Evolutionary conservation across 345 rosid species (phyloP), one percentile per base, ranked within the genome.

Genomic region (Linum trigynum): DNA sequence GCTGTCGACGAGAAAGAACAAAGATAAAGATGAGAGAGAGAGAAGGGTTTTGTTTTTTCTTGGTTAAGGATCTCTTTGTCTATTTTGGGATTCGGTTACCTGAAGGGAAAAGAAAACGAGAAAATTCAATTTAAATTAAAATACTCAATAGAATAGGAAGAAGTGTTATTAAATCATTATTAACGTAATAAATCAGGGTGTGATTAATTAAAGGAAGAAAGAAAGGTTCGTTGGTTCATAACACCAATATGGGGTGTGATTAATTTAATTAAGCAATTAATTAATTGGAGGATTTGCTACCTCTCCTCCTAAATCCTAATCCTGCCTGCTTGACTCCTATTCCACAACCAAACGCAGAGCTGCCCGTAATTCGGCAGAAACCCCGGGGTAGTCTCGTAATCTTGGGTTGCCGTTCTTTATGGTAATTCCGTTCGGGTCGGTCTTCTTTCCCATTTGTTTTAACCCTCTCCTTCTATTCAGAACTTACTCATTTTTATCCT

Each of bases 31-130:
- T 41, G 9, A 41, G 45, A 41, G 45, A 8, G 9, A 8, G 9
- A 8, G 45, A 41, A 8, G 45, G 9, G 5, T 0, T 41, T 4
- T 41, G 5, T 41, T 41, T 41, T 41, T 41, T 8, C 9, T 41
- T 23, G 45, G 45, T 48, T 48, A 9, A 48, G 45, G 45, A 41
- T 41, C 11, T 48, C 9, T 48, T 48, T 48, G 11, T 48, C 53
- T 48, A 48, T 48, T 48, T 48, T 48, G 53, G 53, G 53, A 48
- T 48, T 48, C 53, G 53, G 53, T 48, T 48, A 48, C 53, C 53
- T 48, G 53, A 48, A 48, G 9, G 32, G 32, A 23, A 23, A 23
- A 23, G 32, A 23, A 23, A 23, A 23, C 53, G 14, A 9, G 3
- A 48, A 48, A 6, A 48, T 9, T 48, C 14, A 48, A 9, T 41